phyloP scores from a whole-genome alignment of 495 filamentous ascomycete genomes.

The Neurospora sublineolata region DNA sequence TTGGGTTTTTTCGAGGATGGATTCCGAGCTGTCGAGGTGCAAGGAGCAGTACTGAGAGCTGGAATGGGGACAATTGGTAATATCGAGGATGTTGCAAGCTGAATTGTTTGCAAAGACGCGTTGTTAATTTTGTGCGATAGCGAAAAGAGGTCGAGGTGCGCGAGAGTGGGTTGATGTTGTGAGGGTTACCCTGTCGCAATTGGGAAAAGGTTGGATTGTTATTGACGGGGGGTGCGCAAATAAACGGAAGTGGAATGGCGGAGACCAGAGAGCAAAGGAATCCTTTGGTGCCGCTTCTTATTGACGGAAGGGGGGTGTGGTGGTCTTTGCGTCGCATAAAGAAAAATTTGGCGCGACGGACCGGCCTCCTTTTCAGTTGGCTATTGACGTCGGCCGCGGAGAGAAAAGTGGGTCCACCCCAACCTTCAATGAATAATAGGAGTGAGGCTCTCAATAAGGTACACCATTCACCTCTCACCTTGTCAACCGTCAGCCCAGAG shows the following conservation, averaged over 20 bases:
- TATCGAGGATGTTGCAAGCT: not conserved
- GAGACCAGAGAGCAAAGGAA: not conserved
- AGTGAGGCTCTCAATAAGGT: not conserved
- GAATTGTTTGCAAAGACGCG: not conserved
- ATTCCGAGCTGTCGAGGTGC: not conserved
- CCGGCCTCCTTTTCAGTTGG: not conserved
- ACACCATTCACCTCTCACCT: not conserved
- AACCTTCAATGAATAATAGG: not conserved
- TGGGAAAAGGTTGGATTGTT: not conserved
- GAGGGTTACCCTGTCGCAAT: not conserved
- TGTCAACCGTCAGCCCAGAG: not conserved
- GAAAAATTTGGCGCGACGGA: not conserved
- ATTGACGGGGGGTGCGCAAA: not conserved
- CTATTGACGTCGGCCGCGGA: not conserved
- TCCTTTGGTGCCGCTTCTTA: not conserved
- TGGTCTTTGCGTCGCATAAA: not conserved
- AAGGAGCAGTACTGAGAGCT: not conserved
- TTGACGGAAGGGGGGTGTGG: not conserved
- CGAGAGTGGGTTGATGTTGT: not conserved
- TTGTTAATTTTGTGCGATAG: not conserved
- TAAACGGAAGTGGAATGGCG: not conserved
- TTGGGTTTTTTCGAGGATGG: not conserved
- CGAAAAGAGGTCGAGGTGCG: not conserved
- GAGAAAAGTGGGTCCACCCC: not conserved
- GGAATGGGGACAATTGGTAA: not conserved